phyloP scores from a whole-genome alignment of 1,139 yeast species.

The Blastobotrys arbuscula region DNA sequence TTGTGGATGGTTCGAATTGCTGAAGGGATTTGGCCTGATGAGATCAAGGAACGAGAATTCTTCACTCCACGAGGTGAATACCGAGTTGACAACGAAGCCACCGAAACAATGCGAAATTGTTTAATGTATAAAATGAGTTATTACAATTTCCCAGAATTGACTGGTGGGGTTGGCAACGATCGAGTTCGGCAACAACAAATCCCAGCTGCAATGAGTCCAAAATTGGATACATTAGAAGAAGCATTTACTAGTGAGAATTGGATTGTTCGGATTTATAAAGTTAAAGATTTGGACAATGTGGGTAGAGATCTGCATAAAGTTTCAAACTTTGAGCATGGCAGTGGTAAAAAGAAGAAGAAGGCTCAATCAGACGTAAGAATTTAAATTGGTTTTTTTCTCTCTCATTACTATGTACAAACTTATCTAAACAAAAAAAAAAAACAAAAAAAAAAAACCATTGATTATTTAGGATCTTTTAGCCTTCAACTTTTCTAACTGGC shows the following conservation, averaged over 20 bases:
- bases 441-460: not conserved
- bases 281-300: constrained; percentile 79
- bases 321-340: constrained; percentile 29
- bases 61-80: constrained; percentile 87
- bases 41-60: constrained; percentile 75
- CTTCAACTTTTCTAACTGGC: constrained; percentile 7
- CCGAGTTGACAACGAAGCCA: constrained; percentile 74
- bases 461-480: not conserved
- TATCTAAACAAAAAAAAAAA: not conserved
- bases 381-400: no score
- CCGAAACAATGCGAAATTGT: constrained; percentile 79
- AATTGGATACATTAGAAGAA: constrained; percentile 79
- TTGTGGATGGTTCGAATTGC: constrained; percentile 98
- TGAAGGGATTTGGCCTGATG: constrained; percentile 99
- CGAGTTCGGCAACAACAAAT: constrained; percentile 84
- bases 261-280: constrained; percentile 92
- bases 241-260: constrained; percentile 94
- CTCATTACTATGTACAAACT: no score
- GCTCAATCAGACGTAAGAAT: constrained; percentile 24
- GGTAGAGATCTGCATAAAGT: constrained; percentile 56
- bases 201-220: constrained; percentile 47
- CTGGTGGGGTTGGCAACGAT: constrained; percentile 64
- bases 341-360: constrained; percentile 18
- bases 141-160: constrained; percentile 76
- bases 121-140: constrained; percentile 94